Percentiles rank a stretch among this genome's conserved stretches.
Conservation (phyloP, 2,329 filamentous ascomycete species). For the Gnomoniopsis sp. region DNA sequence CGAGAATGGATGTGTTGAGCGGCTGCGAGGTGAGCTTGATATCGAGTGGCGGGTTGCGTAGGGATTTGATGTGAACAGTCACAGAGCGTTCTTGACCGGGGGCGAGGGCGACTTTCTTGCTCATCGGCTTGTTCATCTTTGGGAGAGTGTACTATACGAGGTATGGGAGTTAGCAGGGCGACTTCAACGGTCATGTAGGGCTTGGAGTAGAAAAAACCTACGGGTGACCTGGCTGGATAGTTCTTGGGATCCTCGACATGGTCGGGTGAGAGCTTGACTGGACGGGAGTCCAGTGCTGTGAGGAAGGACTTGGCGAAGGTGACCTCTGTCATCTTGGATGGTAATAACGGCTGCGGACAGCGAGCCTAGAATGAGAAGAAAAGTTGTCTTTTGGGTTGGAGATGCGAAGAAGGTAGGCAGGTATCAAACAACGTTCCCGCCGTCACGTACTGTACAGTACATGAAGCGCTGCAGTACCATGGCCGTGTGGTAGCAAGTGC, state of each 20-base stretch:
- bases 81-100: slow-evolving; percentile 52
- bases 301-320: slow-evolving; percentile 84
- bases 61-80: slow-evolving; percentile 66
- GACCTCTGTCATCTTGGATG: slow-evolving; percentile 69
- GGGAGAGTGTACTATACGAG: slow-evolving; percentile 65
- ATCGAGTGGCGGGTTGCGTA: slow-evolving; percentile 70
- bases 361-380: neutral
- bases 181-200: neutral
- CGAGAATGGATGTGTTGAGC: slow-evolving; percentile 69
- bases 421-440: neutral
- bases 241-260: slow-evolving; percentile 83
- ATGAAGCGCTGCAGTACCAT: too few relatives aligned
- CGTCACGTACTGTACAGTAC: slow-evolving; percentile 17
- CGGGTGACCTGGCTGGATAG: slow-evolving; percentile 73
- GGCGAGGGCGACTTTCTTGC: slow-evolving; percentile 34
- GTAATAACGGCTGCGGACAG: neutral
- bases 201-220: slow-evolving; percentile 41
- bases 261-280: slow-evolving; percentile 79
- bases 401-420: neutral
- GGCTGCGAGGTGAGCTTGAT: slow-evolving; percentile 62
- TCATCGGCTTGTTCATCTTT: slow-evolving; percentile 54
- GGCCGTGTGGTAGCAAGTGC: too few relatives aligned
- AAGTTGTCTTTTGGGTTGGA: neutral
- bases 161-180: slow-evolving; percentile 14
- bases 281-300: slow-evolving; percentile 71